Conservation (phyloP, 306 rosid species). For the Fragaria nilgerrensis region DNA sequence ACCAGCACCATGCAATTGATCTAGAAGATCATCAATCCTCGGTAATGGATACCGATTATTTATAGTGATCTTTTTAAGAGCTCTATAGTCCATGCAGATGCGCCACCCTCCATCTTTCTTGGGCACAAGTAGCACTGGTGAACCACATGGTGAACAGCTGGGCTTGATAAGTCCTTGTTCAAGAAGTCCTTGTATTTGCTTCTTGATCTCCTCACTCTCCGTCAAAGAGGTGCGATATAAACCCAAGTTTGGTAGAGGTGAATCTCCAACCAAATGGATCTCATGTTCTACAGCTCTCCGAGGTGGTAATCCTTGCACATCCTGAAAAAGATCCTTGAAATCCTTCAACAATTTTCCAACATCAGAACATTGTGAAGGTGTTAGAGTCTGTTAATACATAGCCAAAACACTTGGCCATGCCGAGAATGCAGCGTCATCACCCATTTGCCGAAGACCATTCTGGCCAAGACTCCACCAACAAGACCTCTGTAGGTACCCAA, state of each 20-base stretch:
- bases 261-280: background rate
- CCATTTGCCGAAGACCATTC: too few relatives aligned
- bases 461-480: too few relatives aligned
- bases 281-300: conserved; percentile 3
- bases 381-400: too few relatives aligned
- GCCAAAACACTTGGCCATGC: too few relatives aligned
- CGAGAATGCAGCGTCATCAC: too few relatives aligned
- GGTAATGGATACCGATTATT: background rate
- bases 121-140: background rate
- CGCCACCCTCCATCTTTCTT: conserved; percentile 4
- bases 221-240: background rate
- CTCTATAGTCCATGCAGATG: background rate
- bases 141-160: too few relatives aligned
- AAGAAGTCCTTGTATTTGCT: background rate
- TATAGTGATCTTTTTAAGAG: background rate
- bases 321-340: background rate
- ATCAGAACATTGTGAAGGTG: background rate
- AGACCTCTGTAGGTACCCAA: too few relatives aligned
- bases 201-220: background rate
- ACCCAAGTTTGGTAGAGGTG: conserved; percentile 1
- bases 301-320: background rate
- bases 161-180: too few relatives aligned
- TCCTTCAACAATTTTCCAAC: background rate
- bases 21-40: background rate
- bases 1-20: background rate